Base-by-base conservation (phyloP, 2,329 filamentous ascomycete genomes). In the Monosporascus sp. region DNA sequence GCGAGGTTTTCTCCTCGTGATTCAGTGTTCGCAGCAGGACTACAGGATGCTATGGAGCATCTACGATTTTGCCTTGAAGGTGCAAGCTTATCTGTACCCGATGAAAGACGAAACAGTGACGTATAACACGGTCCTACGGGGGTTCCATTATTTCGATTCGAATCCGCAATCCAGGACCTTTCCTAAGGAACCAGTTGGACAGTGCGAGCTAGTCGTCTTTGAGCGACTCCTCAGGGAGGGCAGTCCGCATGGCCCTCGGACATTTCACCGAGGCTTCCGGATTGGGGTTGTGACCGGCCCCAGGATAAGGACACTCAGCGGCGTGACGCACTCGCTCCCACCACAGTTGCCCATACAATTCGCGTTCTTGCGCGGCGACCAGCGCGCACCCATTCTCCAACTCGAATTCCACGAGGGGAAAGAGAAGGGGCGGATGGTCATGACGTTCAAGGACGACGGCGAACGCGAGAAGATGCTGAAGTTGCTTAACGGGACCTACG, bases 71-170 rank as follows among this genome's bases (percentile, higher is more conserved):
- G 89, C 88, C 26, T 81, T 80, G 59, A 90, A 88, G 63, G 83
- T 93, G 2, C 87, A 91, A 64, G 78, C 79, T 26, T 88, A 84
- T 50, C 76, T 96, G 43, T 83, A 84, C 37, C 83, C 85, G 7
- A 80, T 84, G 41, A 76, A 78, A 31, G 87, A 89, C 50, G 92
- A 97, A 70, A 76, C 76, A 2, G 70, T 87, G 52, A 77, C 88
- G 2, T 91, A 89, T 66, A 83, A 86, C 62, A 79, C 82, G 7
- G 85, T 81, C 1, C 73, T 96, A 8, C 82, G 83, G 45, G 81
- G 86, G 26, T 90, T 95, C 59, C 89, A 93, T 63, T 94, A 93
- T 66, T 86, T 91, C 64, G 90, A 95, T 64, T 78, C 85, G 1
- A 81, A 84, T 60, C 75, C 84, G n/a, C 78, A 88, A 54, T 78